phyloP scores from a whole-genome alignment of 371 early-diverging fungal genomes.

The Funneliformis caledonium region DNA sequence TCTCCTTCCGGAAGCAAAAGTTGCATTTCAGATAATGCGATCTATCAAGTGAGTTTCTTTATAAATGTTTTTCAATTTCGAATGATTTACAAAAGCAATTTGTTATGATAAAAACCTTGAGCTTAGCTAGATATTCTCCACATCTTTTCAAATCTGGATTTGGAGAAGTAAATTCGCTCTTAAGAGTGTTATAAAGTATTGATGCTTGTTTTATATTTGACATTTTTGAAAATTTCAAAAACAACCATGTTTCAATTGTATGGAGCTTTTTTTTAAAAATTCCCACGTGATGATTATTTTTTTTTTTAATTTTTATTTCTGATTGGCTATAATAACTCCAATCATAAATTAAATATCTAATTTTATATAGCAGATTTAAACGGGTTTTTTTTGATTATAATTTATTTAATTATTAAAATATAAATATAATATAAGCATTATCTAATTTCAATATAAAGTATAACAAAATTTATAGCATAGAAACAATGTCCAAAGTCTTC shows the following conservation, averaged over 20 bases:
- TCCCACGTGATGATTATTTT: no score
- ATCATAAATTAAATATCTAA: no score
- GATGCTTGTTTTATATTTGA: conserved; percentile 43
- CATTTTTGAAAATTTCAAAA: background rate
- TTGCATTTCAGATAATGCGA: conserved; percentile 75
- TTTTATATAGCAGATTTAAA: no score
- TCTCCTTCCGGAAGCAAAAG: conserved; percentile 67
- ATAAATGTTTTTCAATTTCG: background rate
- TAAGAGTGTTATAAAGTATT: conserved; percentile 56
- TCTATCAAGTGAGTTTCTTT: conserved; percentile 50
- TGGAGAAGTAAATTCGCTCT: conserved; percentile 67
- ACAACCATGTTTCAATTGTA: no score
- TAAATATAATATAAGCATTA: no score
- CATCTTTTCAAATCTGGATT: conserved; percentile 77
- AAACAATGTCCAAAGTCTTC: background rate
- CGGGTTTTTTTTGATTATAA: no score
- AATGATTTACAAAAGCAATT: background rate
- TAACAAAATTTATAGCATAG: no score
- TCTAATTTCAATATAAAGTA: no score
- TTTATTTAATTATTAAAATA: no score
- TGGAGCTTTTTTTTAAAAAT: no score
- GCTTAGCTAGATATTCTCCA: conserved; percentile 69
- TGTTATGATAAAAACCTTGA: conserved; percentile 66
- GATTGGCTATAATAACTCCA: no score
- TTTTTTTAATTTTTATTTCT: no score